A percentile compares a stretch with the other conserved stretches of the same genome.
These are phyloP conservation scores for Fusarium denticulatum DNA, from an alignment of 2,329 filamentous ascomycete species.

Conservation along the genomic window DNA sequence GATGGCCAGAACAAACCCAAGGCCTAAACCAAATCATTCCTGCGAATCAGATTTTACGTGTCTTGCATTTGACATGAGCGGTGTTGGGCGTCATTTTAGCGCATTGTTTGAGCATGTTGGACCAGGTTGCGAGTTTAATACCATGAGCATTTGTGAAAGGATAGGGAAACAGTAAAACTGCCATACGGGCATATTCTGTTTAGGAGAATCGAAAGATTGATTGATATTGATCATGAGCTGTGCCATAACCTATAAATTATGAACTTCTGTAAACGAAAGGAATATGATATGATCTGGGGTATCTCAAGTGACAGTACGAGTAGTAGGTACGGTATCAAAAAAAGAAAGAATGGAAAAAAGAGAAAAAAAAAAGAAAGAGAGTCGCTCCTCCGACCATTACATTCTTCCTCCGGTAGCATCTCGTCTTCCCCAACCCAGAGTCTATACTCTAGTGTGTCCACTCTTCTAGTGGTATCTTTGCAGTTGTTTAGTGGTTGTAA, in stretches of 20 bases:
- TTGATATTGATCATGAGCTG: slow-evolving; percentile 16
- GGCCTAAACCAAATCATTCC: neutral
- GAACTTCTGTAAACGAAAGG: slow-evolving; percentile 40
- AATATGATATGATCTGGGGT: slow-evolving; percentile 37
- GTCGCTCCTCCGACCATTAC: slow-evolving; percentile 35
- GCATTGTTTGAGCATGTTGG: slow-evolving; percentile 14
- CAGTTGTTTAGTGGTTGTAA: slow-evolving; percentile 8
- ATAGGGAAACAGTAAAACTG: neutral
- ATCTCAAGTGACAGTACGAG: slow-evolving; percentile 43
- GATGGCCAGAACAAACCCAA: slow-evolving; percentile 10
- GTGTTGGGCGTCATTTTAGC: neutral
- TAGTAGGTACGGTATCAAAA: slow-evolving; percentile 34
- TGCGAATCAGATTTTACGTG: neutral
- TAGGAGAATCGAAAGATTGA: slow-evolving; percentile 13
- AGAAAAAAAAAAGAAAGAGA: slow-evolving; percentile 12
- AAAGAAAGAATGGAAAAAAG: slow-evolving; percentile 8
- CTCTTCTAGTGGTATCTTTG: slow-evolving; percentile 34
- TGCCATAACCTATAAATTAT: slow-evolving; percentile 31
- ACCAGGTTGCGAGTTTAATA: neutral
- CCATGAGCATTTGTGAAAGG: neutral
- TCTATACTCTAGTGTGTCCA: slow-evolving; percentile 21
- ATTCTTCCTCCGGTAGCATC: slow-evolving; percentile 3
- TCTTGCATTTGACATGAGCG: neutral
- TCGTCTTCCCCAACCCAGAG: slow-evolving; percentile 7
- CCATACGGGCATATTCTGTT: neutral